phyloP scores from a whole-genome alignment of 805 yeast species.

The Candida corydali region DNA sequence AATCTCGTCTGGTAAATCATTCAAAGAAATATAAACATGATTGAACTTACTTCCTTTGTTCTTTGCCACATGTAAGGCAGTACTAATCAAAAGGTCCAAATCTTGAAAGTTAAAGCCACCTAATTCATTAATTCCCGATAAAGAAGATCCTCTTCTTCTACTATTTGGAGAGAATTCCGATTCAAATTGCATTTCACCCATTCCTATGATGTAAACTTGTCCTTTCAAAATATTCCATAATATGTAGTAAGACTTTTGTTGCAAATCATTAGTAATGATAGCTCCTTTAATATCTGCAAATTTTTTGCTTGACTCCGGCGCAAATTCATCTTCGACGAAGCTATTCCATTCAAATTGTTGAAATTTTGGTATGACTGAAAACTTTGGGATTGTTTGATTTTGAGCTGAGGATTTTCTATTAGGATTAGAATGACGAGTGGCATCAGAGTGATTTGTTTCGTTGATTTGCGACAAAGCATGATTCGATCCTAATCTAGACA shows the following conservation, averaged over 20 bases:
- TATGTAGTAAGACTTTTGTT: slow-evolving; percentile 30
- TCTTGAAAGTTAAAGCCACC: slow-evolving; percentile 41
- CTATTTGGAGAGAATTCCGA: background rate
- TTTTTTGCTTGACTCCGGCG: slow-evolving; percentile 8
- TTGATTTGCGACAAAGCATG: slow-evolving; percentile 18
- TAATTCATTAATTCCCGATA: slow-evolving; percentile 33
- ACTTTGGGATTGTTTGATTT: slow-evolving; percentile 22
- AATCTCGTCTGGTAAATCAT: slow-evolving; percentile 30
- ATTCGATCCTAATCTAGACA: slow-evolving; percentile 18
- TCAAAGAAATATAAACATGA: slow-evolving; percentile 19
- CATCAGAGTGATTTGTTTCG: slow-evolving; percentile 13
- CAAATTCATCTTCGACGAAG: slow-evolving; percentile 9
- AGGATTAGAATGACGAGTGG: too few species aligned
- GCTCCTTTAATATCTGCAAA: slow-evolving; percentile 30
- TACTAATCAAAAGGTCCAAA: slow-evolving; percentile 27
- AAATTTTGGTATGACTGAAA: slow-evolving; percentile 28
- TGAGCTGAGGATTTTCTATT: slow-evolving; percentile 24
- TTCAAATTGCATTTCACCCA: slow-evolving; percentile 32
- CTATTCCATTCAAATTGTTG: slow-evolving; percentile 6
- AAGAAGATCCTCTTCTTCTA: slow-evolving; percentile 33
- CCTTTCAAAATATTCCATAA: slow-evolving; percentile 25
- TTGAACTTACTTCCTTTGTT: slow-evolving; percentile 10
- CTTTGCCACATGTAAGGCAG: slow-evolving; percentile 26
- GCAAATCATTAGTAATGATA: slow-evolving; percentile 35
- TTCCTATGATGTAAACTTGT: slow-evolving; percentile 21